These are phyloP conservation scores for Kwoniella dendrophila DNA, from an alignment of 768 basidiomycete species.

Conservation along the genomic window DNA sequence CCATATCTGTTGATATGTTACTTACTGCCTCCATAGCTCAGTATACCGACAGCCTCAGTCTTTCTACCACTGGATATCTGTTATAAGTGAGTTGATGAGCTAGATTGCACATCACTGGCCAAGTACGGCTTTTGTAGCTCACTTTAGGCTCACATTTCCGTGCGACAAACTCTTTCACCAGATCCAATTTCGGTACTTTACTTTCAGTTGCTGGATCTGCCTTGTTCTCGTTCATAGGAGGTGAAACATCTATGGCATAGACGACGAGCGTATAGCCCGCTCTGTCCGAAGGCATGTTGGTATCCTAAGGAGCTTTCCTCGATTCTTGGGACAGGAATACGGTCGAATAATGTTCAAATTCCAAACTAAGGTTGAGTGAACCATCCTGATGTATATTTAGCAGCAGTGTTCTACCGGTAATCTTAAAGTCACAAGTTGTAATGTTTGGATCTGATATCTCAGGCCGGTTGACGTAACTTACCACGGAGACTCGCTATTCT, in stretches of 20 bases:
- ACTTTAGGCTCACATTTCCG: conserved; percentile 92
- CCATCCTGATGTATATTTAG: background rate
- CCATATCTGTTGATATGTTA: background rate
- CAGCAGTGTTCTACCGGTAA: too few species aligned
- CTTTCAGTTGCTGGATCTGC: conserved; percentile 64
- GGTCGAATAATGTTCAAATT: background rate
- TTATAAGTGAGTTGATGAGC: conserved; percentile 1
- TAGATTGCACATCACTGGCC: background rate
- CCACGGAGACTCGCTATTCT: background rate
- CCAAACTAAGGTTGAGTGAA: background rate
- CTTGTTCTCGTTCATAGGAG: conserved; percentile 74
- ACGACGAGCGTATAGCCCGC: conserved; percentile 53
- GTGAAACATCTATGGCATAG: conserved; percentile 86
- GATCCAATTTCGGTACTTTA: conserved; percentile 70
- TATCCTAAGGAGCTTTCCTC: background rate
- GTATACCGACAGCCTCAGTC: conserved; percentile 90
- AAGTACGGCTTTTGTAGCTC: conserved; percentile 17
- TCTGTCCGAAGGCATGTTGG: conserved; percentile 41
- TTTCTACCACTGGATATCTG: conserved; percentile 90
- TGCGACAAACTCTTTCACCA: conserved; percentile 81
- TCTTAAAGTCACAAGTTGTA: background rate
- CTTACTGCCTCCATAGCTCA: conserved; percentile 79
- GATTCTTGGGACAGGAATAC: background rate
- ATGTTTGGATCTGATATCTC: conserved; percentile 2
- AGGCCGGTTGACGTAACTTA: conserved; percentile 10